phyloP scores from a whole-genome alignment of 306 rosid species.

The Prunus salicina region DNA sequence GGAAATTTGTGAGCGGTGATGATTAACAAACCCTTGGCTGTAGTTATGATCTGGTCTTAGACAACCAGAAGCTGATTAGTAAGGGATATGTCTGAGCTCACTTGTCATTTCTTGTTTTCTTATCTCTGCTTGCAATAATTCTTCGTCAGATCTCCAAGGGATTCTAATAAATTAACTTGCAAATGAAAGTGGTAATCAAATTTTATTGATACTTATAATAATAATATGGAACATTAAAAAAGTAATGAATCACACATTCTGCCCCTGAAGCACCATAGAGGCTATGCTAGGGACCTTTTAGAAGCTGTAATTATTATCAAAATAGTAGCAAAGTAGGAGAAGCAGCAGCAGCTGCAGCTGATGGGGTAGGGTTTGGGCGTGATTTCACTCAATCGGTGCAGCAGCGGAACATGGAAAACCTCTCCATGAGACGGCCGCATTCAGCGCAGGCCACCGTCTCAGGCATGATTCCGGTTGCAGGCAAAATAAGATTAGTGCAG shows the following conservation, averaged over 20 bases:
- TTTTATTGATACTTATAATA: too few relatives aligned
- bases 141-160: too few relatives aligned
- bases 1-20: not conserved
- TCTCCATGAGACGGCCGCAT: constrained; percentile 33
- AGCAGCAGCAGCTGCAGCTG: not conserved
- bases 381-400: constrained; percentile 19
- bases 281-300: not conserved
- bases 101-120: not conserved
- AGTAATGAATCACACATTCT: not conserved
- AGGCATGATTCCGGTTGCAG: constrained; percentile 27
- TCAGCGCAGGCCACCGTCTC: constrained; percentile 33
- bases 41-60: constrained; percentile 3
- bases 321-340: not conserved
- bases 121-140: not conserved
- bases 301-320: not conserved
- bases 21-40: constrained; percentile 4
- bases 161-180: too few relatives aligned
- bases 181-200: too few relatives aligned
- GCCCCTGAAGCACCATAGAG: not conserved
- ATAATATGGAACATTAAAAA: too few relatives aligned
- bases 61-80: constrained; percentile 3
- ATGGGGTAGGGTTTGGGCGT: too few relatives aligned
- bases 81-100: not conserved
- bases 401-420: constrained; percentile 40
- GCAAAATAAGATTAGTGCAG: constrained; percentile 34